A percentile compares a stretch with the other conserved stretches of the same genome.
Evolutionary conservation across 352 stramenopile species (phyloP).

Genomic region (Phytophthora nicotianae): DNA sequence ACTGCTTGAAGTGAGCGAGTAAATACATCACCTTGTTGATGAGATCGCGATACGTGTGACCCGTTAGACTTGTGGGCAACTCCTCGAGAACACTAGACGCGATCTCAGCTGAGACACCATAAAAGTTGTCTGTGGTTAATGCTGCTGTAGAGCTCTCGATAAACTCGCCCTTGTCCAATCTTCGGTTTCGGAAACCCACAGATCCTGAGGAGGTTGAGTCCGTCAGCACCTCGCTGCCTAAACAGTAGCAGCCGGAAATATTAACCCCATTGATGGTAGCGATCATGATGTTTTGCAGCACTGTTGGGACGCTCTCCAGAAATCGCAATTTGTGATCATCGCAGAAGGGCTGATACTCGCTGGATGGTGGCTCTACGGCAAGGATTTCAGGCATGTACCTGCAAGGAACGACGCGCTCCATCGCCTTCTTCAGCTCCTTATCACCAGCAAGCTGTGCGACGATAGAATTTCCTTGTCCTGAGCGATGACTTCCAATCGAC

Average conservation of each 20-base stretch:
- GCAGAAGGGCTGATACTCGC: constrained; percentile 45
- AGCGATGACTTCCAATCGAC: constrained; percentile 21
- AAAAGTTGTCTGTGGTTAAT: constrained; percentile 33
- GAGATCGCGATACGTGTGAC: constrained; percentile 69
- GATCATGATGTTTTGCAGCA: constrained; percentile 71
- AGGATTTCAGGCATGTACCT: constrained; percentile 57
- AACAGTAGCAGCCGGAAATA: constrained; percentile 38
- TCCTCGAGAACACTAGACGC: constrained; percentile 60
- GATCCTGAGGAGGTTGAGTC: background rate
- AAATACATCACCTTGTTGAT: constrained; percentile 71
- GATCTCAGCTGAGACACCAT: constrained; percentile 31
- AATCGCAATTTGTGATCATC: constrained; percentile 50
- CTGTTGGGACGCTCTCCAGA: constrained; percentile 61
- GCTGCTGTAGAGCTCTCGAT: constrained; percentile 35
- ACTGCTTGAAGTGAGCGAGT: constrained; percentile 73
- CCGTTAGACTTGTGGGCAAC: constrained; percentile 61
- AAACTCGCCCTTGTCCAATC: constrained; percentile 49
- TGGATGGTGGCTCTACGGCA: constrained; percentile 50
- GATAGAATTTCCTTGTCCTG: constrained; percentile 19
- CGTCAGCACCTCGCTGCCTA: constrained; percentile 32
- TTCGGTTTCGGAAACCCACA: constrained; percentile 29
- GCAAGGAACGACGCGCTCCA: constrained; percentile 43
- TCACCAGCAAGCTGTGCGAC: constrained; percentile 29
- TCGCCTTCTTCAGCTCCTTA: constrained; percentile 44
- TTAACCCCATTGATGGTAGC: constrained; percentile 58